Evolutionary conservation across 805 yeast genomes (phyloP).

Genomic region (Lachancea dasiensis): DNA sequence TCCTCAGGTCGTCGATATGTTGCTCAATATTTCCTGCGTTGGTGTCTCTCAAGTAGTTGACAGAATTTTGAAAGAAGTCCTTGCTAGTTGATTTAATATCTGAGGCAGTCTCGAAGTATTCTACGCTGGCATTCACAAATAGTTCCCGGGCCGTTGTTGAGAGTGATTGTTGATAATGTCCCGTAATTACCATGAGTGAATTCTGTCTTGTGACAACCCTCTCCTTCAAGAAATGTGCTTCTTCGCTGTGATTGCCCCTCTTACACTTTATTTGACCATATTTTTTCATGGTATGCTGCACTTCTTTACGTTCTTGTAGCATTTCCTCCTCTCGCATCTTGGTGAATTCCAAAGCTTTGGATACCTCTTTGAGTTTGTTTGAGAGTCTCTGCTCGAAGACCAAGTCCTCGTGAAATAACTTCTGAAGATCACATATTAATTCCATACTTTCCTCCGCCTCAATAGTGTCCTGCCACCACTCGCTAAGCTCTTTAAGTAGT

Average conservation of each 20-base stretch:
- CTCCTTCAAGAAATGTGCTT: constrained; percentile 21
- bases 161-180: constrained; percentile 22
- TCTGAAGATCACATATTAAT: constrained; percentile 20
- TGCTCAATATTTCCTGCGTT: constrained; percentile 16
- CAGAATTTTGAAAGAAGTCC: constrained; percentile 17
- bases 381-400: constrained; percentile 20
- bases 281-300: constrained; percentile 17
- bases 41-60: constrained; percentile 16
- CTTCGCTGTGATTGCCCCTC: constrained; percentile 22
- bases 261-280: constrained; percentile 16
- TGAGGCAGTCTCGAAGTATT: constrained; percentile 19
- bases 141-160: constrained; percentile 22
- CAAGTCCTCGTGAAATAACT: constrained; percentile 21
- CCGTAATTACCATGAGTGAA: constrained; percentile 16
- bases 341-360: constrained; percentile 21
- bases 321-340: constrained; percentile 24
- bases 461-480: constrained; percentile 19
- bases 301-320: constrained; percentile 17
- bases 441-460: constrained; percentile 11
- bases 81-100: constrained; percentile 23
- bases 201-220: constrained; percentile 18
- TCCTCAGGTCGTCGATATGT: constrained; percentile 22
- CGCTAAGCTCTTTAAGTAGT: constrained; percentile 16
- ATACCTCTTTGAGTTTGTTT: constrained; percentile 14
- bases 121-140: constrained; percentile 22